Evolutionary conservation across 1,284 basidiomycete genomes (phyloP), one percentile per base, ranked within the genome.

Genomic region (Cryptococcus sp.): DNA sequence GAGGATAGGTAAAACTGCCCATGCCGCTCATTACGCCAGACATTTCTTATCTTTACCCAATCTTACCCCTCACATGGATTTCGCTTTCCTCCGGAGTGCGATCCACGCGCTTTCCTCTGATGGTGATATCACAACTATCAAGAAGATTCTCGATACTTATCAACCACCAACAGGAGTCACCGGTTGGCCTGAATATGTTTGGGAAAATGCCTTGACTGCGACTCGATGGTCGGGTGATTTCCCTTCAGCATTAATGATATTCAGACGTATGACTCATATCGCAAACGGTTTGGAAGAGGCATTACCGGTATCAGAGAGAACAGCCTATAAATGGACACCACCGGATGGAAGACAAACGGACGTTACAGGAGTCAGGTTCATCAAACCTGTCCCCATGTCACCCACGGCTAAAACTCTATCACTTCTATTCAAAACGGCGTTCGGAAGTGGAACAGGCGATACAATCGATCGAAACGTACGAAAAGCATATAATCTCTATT

Each of bases 111-210:
- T 65, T 0, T 53, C 62, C 10, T 46, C 54, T 3, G 59, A 51
- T 1, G 62, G 64, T 1, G 65, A 66, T 38, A 49, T 60, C 32
- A 44, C 45, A 1, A 38, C 14, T 8, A 54, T 54, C 37, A 43
- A 49, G 11, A 33, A 46, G 3, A 49, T 71, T 1, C 41, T 71
- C 5, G 64, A 65, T 32, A 38, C n/a, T 33, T 63, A 60, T 49
- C 60, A 64, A 47, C 61, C 63, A 4, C 54, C 55, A 1, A 57
- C 58, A n/a, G 60, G 33, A 32, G 55, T 30, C 14, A 52, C 52
- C 42, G 57, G 56, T 2, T 71, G 67, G 67, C 62, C 62, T 2
- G 30, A 46, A 10, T 60, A 64, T n/a, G 58, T 63, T 8, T 68
- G 59, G 49, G 55, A 63, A 11, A 50, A 58, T 3, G 57, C 61